phyloP scores from a whole-genome alignment of 2,329 filamentous ascomycete genomes.

The Exophiala calicioides region DNA sequence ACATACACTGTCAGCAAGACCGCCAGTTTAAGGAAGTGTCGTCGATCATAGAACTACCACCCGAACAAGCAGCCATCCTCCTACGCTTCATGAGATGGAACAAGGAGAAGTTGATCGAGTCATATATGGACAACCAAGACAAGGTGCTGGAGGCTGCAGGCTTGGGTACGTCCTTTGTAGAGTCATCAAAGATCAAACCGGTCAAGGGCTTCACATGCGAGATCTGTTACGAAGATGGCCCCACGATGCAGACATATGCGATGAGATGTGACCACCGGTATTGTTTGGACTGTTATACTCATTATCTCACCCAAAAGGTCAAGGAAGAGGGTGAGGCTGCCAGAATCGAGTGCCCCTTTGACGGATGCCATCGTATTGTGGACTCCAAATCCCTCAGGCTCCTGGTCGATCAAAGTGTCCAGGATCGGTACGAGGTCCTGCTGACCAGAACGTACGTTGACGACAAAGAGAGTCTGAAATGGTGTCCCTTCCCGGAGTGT shows the following conservation, averaged over 20 bases:
- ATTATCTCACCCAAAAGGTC: slow-evolving; percentile 91
- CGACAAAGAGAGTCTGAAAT: slow-evolving; percentile 91
- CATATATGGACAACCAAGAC: slow-evolving; percentile 88
- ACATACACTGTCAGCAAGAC: slow-evolving; percentile 84
- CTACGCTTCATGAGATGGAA: slow-evolving; percentile 92
- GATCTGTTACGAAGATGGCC: slow-evolving; percentile 91
- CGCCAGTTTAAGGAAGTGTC: slow-evolving; percentile 87
- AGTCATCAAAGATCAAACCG: slow-evolving; percentile 67
- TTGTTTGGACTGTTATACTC: slow-evolving; percentile 87
- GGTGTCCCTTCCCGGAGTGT: slow-evolving; percentile 98
- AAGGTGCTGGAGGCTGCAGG: slow-evolving; percentile 82
- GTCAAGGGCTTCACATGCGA: slow-evolving; percentile 83
- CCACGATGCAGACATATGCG: slow-evolving; percentile 77
- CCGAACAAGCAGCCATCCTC: slow-evolving; percentile 87
- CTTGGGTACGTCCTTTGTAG: slow-evolving; percentile 64
- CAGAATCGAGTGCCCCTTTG: slow-evolving; percentile 87
- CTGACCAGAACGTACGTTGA: slow-evolving; percentile 95
- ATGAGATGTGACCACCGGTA: slow-evolving; percentile 95
- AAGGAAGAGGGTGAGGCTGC: slow-evolving; percentile 93
- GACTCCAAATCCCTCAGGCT: slow-evolving; percentile 85
- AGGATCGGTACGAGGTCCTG: slow-evolving; percentile 73
- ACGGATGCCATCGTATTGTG: slow-evolving; percentile 84
- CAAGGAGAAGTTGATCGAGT: slow-evolving; percentile 89
- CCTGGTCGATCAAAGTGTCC: slow-evolving; percentile 62
- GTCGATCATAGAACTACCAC: slow-evolving; percentile 82